Base-by-base conservation (phyloP, 257 asterid genomes). In the Verbascum thapsus region DNA sequence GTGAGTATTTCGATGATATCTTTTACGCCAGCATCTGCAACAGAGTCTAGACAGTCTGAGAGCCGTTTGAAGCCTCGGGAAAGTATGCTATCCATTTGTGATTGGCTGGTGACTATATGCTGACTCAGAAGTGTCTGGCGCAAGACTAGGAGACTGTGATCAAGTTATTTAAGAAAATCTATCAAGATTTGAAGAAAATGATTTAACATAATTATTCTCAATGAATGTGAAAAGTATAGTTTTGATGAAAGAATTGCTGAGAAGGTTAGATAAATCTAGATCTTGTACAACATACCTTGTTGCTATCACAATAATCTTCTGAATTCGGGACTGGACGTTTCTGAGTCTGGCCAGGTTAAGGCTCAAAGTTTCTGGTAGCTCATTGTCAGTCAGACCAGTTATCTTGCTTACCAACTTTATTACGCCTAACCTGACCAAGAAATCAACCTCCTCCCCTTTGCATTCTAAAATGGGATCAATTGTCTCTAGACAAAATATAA, bases 361-460 rank as follows among this genome's bases (percentile, higher is more conserved):
- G 72, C 64, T 83, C 82, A 82, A 58, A 40, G 92, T 85, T 76
- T 85, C 92, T 1, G 92, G 92, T 64, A 85, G 73, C 70, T 57
- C 64, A 43, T 72, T 85, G 68, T 75, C 80, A 1, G 83, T 77
- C 55, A 85, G 17, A 73, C 92, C 92, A 35, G 80, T 48, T 45
- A 78, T 68, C 59, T 66, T 76, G 64, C 68, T 66, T 16, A 78
- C 92, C 81, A 75, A 56, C 72, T 71, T 85, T 43, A 82, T 53
- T 72, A 85, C 53, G 39, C 88, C 92, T 66, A 85, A 73, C 64
- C 88, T 82, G 69, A 75, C 88, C 64, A 74, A 61, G 74, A 80
- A 67, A 76, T 82, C 92, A 8, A 82, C 63, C 66, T 80, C 76
- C 64, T 77, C 84, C 26, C 86, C 88, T 22, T 65, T 73, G 77